Percentiles rank a stretch among this genome's conserved stretches.
phyloP scores from a whole-genome alignment of 2,329 filamentous ascomycete genomes.

The Colletotrichum musicola region DNA sequence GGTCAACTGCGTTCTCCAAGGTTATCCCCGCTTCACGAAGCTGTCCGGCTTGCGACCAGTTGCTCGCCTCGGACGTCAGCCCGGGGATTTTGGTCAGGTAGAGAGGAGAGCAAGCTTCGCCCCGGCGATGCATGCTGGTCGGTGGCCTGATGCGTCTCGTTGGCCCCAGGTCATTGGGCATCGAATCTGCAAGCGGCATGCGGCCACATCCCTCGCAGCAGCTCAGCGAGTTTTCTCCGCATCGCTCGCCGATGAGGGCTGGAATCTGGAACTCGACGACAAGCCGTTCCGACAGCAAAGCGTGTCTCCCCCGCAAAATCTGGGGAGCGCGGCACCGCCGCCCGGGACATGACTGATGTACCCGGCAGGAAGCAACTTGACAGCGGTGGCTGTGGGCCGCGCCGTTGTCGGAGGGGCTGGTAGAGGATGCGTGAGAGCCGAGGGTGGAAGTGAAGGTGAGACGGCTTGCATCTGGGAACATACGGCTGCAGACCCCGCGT shows the following conservation, averaged over 20 bases:
- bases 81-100: slow-evolving; percentile 13
- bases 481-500: no score
- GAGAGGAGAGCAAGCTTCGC: slow-evolving; percentile 6
- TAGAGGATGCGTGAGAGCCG: slow-evolving; percentile 1
- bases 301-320: slow-evolving; percentile 25
- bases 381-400: slow-evolving; percentile 23
- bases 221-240: slow-evolving; percentile 36
- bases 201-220: slow-evolving; percentile 2
- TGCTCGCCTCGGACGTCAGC: background rate
- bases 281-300: background rate
- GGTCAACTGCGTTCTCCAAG: background rate
- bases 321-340: slow-evolving; percentile 24
- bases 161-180: background rate
- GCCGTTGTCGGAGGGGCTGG: slow-evolving; percentile 36
- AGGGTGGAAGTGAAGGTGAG: background rate
- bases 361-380: slow-evolving; percentile 29
- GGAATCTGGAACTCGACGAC: slow-evolving; percentile 16
- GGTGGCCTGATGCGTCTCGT: slow-evolving; percentile 23
- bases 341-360: slow-evolving; percentile 36
- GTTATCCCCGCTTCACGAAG: background rate
- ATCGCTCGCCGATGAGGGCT: slow-evolving; percentile 10
- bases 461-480: background rate
- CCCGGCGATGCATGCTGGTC: slow-evolving; percentile 16
- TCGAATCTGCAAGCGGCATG: background rate
- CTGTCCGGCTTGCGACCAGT: background rate